These are phyloP conservation scores for Globisporangium abappressorium DNA, from an alignment of 352 stramenopile genomes.

Conservation along the genomic window DNA sequence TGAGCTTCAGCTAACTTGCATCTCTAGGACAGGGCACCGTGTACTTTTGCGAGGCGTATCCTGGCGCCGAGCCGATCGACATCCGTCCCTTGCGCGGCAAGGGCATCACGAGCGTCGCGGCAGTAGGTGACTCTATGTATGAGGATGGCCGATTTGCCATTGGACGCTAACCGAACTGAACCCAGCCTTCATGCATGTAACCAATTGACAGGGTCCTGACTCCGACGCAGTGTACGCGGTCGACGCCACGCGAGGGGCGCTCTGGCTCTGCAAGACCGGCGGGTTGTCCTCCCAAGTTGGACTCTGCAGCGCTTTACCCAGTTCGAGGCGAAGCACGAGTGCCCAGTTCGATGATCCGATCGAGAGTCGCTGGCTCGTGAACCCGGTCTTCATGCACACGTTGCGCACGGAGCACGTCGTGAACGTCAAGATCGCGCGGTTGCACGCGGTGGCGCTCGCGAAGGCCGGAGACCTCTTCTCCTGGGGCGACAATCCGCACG, in stretches of 20 bases:
- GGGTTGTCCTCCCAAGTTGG: slow-evolving; percentile 64
- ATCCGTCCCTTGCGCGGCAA: slow-evolving; percentile 62
- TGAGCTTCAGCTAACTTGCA: not conserved
- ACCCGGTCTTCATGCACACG: slow-evolving; percentile 62
- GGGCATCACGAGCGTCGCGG: slow-evolving; percentile 34
- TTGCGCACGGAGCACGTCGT: slow-evolving; percentile 59
- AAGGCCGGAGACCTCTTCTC: slow-evolving; percentile 89
- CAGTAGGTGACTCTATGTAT: not conserved
- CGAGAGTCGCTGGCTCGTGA: slow-evolving; percentile 68
- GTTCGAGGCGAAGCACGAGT: not conserved
- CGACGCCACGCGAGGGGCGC: slow-evolving; percentile 42
- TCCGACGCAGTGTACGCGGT: slow-evolving; percentile 72
- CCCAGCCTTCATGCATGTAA: not conserved
- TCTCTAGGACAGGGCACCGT: slow-evolving; percentile 50
- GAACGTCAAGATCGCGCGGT: slow-evolving; percentile 44
- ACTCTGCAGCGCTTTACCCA: slow-evolving; percentile 41
- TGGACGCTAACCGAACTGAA: not conserved
- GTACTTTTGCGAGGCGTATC: slow-evolving; percentile 61
- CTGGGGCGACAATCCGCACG: slow-evolving; percentile 95
- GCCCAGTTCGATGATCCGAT: slow-evolving; percentile 38
- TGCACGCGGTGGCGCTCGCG: slow-evolving; percentile 70
- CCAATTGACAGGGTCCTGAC: slow-evolving; percentile 38
- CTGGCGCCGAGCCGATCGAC: slow-evolving; percentile 38
- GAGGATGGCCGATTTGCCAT: not conserved
- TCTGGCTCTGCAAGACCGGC: slow-evolving; percentile 77